Conservation (phyloP, 805 yeast species). For the Clavispora carvajalis region DNA sequence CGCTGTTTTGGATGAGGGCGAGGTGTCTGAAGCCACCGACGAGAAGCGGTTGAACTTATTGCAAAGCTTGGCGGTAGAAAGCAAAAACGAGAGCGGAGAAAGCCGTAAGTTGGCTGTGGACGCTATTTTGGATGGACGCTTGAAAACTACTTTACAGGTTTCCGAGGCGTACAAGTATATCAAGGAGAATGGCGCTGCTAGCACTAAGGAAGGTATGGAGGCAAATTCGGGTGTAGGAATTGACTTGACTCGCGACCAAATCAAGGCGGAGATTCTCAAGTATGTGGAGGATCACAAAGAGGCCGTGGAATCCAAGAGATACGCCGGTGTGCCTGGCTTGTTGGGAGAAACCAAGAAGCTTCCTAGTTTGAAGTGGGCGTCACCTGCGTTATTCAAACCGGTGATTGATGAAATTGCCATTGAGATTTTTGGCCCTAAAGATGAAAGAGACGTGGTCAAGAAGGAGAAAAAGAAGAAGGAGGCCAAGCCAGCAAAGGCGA, state of each 20-base stretch:
- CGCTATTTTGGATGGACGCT: conserved; percentile 59
- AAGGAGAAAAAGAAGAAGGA: conserved; percentile 64
- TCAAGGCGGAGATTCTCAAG: conserved; percentile 48
- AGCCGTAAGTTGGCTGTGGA: conserved; percentile 49
- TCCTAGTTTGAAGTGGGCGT: conserved; percentile 85
- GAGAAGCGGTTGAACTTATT: conserved; percentile 59
- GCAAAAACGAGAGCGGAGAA: conserved; percentile 40
- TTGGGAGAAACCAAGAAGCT: conserved; percentile 72
- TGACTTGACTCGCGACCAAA: conserved; percentile 61
- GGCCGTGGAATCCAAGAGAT: conserved; percentile 66
- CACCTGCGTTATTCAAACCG: conserved; percentile 82
- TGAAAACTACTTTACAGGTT: conserved; percentile 69
- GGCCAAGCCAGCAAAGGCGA: conserved; percentile 7
- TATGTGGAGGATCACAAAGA: conserved; percentile 57
- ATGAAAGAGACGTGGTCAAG: conserved; percentile 82
- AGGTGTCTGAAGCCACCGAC: conserved; percentile 33
- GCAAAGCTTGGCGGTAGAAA: conserved; percentile 71
- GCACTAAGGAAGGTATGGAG: conserved; percentile 50
- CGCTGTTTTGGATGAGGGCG: conserved; percentile 48
- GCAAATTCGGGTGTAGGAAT: conserved; percentile 75
- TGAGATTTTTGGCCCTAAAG: conserved; percentile 84
- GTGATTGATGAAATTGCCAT: conserved; percentile 74
- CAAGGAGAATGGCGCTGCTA: conserved; percentile 42
- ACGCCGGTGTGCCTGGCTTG: conserved; percentile 69
- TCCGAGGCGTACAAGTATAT: conserved; percentile 76